Evolutionary conservation across 805 yeast genomes (phyloP), one percentile per base, ranked within the genome.

Genomic region (Kuraishia hungarica): DNA sequence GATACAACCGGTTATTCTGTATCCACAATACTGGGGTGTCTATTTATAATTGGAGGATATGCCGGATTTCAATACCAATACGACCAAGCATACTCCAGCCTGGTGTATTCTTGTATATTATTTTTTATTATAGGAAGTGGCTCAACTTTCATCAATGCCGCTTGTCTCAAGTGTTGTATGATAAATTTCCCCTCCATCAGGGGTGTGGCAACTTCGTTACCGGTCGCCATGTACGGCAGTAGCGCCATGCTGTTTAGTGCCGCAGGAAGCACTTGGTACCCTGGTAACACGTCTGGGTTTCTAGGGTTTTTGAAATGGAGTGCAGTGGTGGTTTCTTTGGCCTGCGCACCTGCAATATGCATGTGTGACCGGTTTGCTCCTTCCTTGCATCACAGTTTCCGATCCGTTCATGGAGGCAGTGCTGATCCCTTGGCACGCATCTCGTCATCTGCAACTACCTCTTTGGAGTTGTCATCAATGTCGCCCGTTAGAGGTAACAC

Each of bases 131-230:
- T 87, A n/a, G 93, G 93, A 0, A 62, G 73, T 2, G 94, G 94
- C 0, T 81, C 88, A 39, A 84, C 92, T 0, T 79, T 80, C 56
- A 77, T 87, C 47, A 82, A 81, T 63, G 75, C 83, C 19, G 82
- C 87, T 10, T 75, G 84, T 57, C 78, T 87, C 63, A 87, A 87
- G 64, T 86, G 91, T 63, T 84, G 90, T 56, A 89, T 91, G 23
- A 72, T 86, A 48, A 75, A 78, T 51, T 86, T 83, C 63, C 93
- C 96, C 0, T 73, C 78, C 49, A 72, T 78, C 46, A 69, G 89
- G 54, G 96, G 94, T 1, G 73, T 86, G 10, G 92, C 94, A 2
- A 84, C 94, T 0, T 81, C 90, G 0, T 73, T 87, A 50, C 91
- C 93, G 2, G 75, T 87, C 66, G 84, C 92, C 1, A 78, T 86